Evolutionary conservation across 257 asterid species (phyloP), one percentile per base, ranked within the genome.

Genomic region (Solanum virginianum): DNA sequence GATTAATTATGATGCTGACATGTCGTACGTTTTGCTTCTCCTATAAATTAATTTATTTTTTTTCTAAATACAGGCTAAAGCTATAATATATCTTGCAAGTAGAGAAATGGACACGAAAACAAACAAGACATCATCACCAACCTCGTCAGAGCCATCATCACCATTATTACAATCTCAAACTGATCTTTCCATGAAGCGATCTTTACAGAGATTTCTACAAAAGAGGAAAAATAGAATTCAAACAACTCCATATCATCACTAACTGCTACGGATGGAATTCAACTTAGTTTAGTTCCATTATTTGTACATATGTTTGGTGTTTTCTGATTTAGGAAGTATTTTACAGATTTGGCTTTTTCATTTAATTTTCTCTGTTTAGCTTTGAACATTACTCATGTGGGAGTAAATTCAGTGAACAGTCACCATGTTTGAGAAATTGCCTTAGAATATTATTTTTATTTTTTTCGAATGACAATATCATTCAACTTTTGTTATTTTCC

Each of bases 141-240:
- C 54, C 16, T 62, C 70, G 22, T 62, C 70, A 10, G 70, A 32
- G 11, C 75, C 60, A 3, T 74, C 51, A 24, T 29, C 57, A 11
- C 13, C 70, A 22, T 6, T 84, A n/a, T 8, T 85, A 69, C 87
- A 87, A 32, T 13, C 86, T 43, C 88, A 56, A 2, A 20, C 84
- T 10, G 79, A 74, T 7, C 60, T 55, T 13, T 85, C 88, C 12
- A 85, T 89, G 89, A 89, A 81, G 85, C 75, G 26, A 86, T 89
- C 90, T 49, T 66, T 89, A 55, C 88, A 87, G 36, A n/a, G 82
- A 13, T 89, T 89, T 68, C 85, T 89, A 5, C 88, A 89, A 59
- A 87, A 87, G 85, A 85, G 91, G 81, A 84, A 87, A 39, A 81
- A 51, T 41, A 85, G 90, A 81, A 55, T 39, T 45, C 84, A 84